Percentiles rank a stretch among this genome's conserved stretches.
Conservation (phyloP, 768 basidiomycete genomes). For the Paxillus rubicundulus region DNA sequence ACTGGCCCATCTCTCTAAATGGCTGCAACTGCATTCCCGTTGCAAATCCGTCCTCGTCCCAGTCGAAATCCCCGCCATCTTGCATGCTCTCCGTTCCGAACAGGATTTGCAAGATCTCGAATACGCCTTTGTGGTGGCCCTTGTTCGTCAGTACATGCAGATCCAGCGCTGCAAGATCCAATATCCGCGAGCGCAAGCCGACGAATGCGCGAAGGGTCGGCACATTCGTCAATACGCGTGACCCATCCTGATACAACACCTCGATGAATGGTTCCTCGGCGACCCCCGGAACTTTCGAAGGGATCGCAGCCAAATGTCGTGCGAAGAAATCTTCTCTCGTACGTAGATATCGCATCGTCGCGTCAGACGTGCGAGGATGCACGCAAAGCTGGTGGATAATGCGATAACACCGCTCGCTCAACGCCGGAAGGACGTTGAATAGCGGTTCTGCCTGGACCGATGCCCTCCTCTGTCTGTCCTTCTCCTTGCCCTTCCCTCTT, state of each 20-base stretch:
- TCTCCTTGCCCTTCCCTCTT: slow-evolving; percentile 42
- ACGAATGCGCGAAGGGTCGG: slow-evolving; percentile 72
- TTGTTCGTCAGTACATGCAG: slow-evolving; percentile 81
- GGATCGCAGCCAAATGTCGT: slow-evolving; percentile 76
- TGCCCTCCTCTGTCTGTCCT: slow-evolving; percentile 29
- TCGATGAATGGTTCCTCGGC: slow-evolving; percentile 49
- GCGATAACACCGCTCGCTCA: slow-evolving; percentile 85
- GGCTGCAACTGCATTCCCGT: slow-evolving; percentile 40
- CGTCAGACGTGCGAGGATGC: slow-evolving; percentile 80
- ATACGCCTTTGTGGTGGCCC: slow-evolving; percentile 68
- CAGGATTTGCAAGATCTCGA: slow-evolving; percentile 75
- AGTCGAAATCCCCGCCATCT: slow-evolving; percentile 35
- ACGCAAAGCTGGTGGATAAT: slow-evolving; percentile 83
- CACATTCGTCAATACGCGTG: slow-evolving; percentile 65
- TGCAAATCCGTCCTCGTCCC: slow-evolving; percentile 41
- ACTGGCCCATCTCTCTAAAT: slow-evolving; percentile 76
- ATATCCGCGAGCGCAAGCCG: slow-evolving; percentile 76
- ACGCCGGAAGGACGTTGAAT: slow-evolving; percentile 61
- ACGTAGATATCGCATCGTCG: slow-evolving; percentile 80
- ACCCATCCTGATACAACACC: slow-evolving; percentile 69
- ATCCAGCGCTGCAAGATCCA: slow-evolving; percentile 85
- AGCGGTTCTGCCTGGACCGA: slow-evolving; percentile 44
- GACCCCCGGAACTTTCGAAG: slow-evolving; percentile 57
- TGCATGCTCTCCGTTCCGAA: slow-evolving; percentile 65
- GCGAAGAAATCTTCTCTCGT: slow-evolving; percentile 88